A percentile compares a stretch with the other conserved stretches of the same genome.
Conservation (phyloP, 208 protist genomes). For the Naegleria fowleri region DNA sequence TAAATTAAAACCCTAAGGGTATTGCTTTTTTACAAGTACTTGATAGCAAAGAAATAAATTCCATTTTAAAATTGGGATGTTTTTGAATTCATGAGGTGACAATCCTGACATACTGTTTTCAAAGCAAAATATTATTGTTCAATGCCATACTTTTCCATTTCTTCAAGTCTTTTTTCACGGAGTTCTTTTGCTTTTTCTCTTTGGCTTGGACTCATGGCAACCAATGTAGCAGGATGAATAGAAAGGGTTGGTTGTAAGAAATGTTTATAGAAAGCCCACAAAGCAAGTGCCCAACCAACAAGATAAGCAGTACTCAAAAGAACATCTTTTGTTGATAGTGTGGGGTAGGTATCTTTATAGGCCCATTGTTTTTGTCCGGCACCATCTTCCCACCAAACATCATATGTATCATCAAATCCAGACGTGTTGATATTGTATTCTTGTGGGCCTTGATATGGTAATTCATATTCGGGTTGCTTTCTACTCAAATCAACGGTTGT, state of each 20-base stretch:
- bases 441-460: neutral
- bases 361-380: neutral
- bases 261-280: neutral
- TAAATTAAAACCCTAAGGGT: too few relatives aligned
- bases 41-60: too few relatives aligned
- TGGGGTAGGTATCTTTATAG: neutral
- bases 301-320: neutral
- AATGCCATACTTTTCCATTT: neutral
- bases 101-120: neutral
- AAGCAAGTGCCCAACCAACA: neutral
- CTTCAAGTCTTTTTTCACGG: neutral
- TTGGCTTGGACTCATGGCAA: neutral
- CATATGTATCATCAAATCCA: neutral
- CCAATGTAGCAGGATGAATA: neutral
- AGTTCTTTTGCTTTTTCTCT: neutral
- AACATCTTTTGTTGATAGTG: neutral
- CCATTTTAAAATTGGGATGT: too few relatives aligned
- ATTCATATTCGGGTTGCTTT: conserved; percentile 13
- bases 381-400: conserved; percentile 12
- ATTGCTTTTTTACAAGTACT: too few relatives aligned
- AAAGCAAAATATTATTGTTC: neutral
- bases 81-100: too few relatives aligned
- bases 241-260: neutral
- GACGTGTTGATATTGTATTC: neutral
- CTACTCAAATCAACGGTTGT: neutral